Evolutionary conservation across 2,329 filamentous ascomycete species (phyloP), one percentile per base, ranked within the genome.

Genomic region (Amesomyces nigricolor): DNA sequence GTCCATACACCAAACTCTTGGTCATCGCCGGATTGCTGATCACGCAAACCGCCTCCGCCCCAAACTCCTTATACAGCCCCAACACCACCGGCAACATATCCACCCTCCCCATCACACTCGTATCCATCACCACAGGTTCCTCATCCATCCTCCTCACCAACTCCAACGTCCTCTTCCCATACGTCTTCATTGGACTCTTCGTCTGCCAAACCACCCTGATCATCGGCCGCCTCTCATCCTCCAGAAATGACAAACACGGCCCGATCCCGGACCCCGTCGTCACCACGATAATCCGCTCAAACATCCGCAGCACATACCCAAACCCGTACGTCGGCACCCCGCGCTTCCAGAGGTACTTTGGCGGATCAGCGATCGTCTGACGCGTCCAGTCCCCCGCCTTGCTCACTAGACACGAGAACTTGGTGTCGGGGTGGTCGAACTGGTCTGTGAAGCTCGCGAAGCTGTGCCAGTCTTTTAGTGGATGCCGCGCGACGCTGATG

Each of bases 381-480:
- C 70, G 67, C 0, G 84, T 87, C 83, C 83, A 87, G 69, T 87
- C 83, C 7, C 84, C 84, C 9, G 81, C 82, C 54, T 79, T 79
- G 50, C 81, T 83, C 30, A 87, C 73, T 29, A 87, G 68, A 29
- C 80, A 71, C 1, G 78, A 81, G 68, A 82, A 85, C 75, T 53
- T 73, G 37, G 56, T 63, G 14, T 47, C 57, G 19, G 56, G 55
- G 26, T 49, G 46, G 35, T 60, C 66, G 10, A 61, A 59, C 19
- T 73, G 69, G 57, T 78, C 75, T 0, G 80, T 75, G 58, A 86
- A 82, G 2, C 77, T 79, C 13, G 82, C 82, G 63, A 86, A 86
- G 13, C 76, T 73, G 67, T 86, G 83, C 76, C 80, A 83, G 68
- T 86, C 82, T 10, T 72, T 68, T 14, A 83, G 68, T 0, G 81